Percentiles rank a stretch among this genome's conserved stretches.
phyloP scores from a whole-genome alignment of 495 filamentous ascomycete genomes.

The Talaromyces adpressus region DNA sequence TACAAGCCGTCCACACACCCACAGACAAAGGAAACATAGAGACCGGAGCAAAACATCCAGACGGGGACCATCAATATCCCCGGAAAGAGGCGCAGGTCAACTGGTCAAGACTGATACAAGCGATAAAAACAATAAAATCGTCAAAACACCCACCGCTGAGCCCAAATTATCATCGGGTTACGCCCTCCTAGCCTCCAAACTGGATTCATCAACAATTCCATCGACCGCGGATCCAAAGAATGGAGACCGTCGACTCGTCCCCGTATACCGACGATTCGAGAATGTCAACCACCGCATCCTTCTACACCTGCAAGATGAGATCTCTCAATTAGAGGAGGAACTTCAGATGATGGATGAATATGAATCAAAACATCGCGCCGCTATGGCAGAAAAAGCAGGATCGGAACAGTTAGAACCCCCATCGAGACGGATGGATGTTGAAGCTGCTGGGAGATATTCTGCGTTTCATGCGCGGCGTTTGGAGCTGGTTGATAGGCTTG shows the following conservation, averaged over 20 bases:
- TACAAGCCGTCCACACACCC: constrained; percentile 19
- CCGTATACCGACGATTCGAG: constrained; percentile 82
- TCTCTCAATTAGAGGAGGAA: constrained; percentile 71
- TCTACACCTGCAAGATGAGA: constrained; percentile 81
- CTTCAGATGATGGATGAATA: constrained; percentile 63
- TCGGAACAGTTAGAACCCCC: constrained; percentile 42
- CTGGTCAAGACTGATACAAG: neutral
- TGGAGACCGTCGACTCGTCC: constrained; percentile 38
- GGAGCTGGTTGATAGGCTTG: constrained; percentile 63
- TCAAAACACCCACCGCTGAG: constrained; percentile 17
- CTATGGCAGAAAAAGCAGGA: constrained; percentile 43
- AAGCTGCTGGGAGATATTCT: constrained; percentile 47
- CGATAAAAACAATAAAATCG: constrained; percentile 15
- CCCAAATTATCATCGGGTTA: constrained; percentile 49
- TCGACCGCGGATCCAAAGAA: constrained; percentile 13
- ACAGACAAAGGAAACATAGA: constrained; percentile 32
- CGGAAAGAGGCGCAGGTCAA: neutral
- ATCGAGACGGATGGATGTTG: constrained; percentile 55
- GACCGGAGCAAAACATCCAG: constrained; percentile 15
- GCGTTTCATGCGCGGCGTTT: constrained; percentile 68
- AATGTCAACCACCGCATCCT: constrained; percentile 78
- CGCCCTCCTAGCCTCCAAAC: constrained; percentile 55
- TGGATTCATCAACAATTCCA: constrained; percentile 32
- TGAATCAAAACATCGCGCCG: constrained; percentile 57
- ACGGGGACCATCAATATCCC: neutral